These are phyloP conservation scores for Ampelomyces quisqualis DNA, from an alignment of 2,329 filamentous ascomycete species.

Conservation along the genomic window DNA sequence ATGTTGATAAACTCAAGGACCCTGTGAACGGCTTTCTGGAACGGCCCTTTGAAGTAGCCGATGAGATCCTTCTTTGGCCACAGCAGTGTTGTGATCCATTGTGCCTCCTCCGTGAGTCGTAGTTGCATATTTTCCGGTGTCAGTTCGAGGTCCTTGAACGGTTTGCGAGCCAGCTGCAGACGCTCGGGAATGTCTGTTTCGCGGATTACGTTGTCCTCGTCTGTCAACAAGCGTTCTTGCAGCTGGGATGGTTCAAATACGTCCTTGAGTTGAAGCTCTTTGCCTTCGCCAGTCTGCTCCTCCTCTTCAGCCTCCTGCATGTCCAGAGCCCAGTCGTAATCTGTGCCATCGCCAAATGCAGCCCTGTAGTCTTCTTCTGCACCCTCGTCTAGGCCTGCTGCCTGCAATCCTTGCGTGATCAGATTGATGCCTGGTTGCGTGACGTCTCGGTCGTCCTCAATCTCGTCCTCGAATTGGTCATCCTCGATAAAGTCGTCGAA, in stretches of 20 bases:
- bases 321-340: slow-evolving; percentile 92
- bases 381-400: slow-evolving; percentile 83
- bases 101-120: slow-evolving; percentile 74
- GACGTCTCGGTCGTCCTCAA: slow-evolving; percentile 83
- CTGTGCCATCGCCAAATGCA: slow-evolving; percentile 92
- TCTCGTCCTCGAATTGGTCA: slow-evolving; percentile 77
- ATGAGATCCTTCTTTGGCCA: slow-evolving; percentile 81
- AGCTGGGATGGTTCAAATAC: slow-evolving; percentile 97
- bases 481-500: slow-evolving; percentile 87
- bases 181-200: slow-evolving; percentile 88
- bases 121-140: slow-evolving; percentile 69
- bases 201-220: slow-evolving; percentile 90
- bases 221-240: slow-evolving; percentile 89
- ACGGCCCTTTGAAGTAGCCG: slow-evolving; percentile 73
- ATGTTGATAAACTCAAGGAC: slow-evolving; percentile 94
- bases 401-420: slow-evolving; percentile 70
- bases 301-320: slow-evolving; percentile 83
- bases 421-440: slow-evolving; percentile 74
- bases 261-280: slow-evolving; percentile 89
- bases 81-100: slow-evolving; percentile 88
- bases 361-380: slow-evolving; percentile 93
- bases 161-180: slow-evolving; percentile 86
- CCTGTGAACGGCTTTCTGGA: slow-evolving; percentile 84
- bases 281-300: slow-evolving; percentile 73
- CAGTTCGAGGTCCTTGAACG: slow-evolving; percentile 80